Evolutionary conservation across 1,139 yeast genomes (phyloP), one percentile per base, ranked within the genome.

Genomic region (Yamadazyma dendronema): DNA sequence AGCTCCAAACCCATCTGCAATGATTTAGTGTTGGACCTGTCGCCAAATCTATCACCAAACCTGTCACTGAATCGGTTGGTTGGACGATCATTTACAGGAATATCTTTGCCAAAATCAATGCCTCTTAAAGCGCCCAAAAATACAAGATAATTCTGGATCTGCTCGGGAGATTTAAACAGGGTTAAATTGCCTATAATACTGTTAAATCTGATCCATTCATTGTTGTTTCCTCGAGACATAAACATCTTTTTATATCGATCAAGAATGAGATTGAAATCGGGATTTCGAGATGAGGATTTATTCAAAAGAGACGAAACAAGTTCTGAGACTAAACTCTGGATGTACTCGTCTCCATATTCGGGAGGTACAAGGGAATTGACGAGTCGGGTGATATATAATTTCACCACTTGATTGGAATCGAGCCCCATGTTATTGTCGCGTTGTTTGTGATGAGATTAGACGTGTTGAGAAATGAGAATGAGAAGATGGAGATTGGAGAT

Each of bases 261-360:
- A 9, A 60, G 29, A 34, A 50, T 44, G 34, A 48, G 45, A 44
- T 42, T 41, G 28, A 57, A 37, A 30, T 54, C 54, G 12, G 44
- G 37, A 9, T 27, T 32, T 33, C 27, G 19, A 10, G 33, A 3
- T 34, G 39, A 38, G 32, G 42, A 25, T 31, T 35, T 46, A 40
- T 46, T 19, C 26, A 10, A 24, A n/a, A 24, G 26, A 24, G 13
- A 8, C 26, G 12, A 12, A 12, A 36, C 47, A 22, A 67, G 42
- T 24, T 67, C 73, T 35, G 44, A 51, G 19, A 61, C 51, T n/a
- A 69, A 50, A 27, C 66, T 60, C 34, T 65, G 64, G 2, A 54
- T 50, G 40, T 63, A 69, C 28, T 65, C 72, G 2, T 61, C 61
- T 0, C 74, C 73, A 35, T 67, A 57, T 30, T 65, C 73, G 1